Percentiles rank a stretch among this genome's conserved stretches.
These are phyloP conservation scores for Colletotrichum godetiae DNA, from an alignment of 2,329 filamentous ascomycete genomes.

Conservation along the genomic window DNA sequence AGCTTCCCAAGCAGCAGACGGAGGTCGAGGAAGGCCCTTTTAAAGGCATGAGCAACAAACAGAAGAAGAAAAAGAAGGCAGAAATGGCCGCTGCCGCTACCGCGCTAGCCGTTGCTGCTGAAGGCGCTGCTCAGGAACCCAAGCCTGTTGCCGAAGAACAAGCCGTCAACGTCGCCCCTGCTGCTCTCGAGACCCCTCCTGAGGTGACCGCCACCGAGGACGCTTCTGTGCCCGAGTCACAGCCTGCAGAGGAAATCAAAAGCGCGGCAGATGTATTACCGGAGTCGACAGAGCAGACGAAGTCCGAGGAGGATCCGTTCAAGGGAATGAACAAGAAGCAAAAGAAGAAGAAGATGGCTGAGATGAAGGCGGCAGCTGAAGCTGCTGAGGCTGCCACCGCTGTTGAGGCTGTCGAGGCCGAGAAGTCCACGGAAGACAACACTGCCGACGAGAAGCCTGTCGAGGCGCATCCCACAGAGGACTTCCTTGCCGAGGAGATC, in stretches of 20 bases:
- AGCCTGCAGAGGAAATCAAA: not conserved
- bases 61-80: not conserved
- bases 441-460: not conserved
- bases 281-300: not conserved
- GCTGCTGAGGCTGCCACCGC: not conserved
- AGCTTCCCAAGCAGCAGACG: not conserved
- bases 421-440: not conserved
- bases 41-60: not conserved
- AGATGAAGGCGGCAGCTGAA: not conserved
- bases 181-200: not conserved
- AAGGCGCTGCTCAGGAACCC: not conserved
- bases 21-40: not conserved
- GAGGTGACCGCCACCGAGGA: not conserved
- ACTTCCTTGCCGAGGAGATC: not conserved
- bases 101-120: not conserved
- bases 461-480: not conserved
- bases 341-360: slow-evolving; percentile 32
- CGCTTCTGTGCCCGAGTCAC: not conserved
- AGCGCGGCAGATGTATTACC: not conserved
- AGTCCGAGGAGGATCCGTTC: not conserved
- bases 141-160: not conserved
- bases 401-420: not conserved
- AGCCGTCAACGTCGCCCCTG: not conserved
- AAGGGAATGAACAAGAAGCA: slow-evolving; percentile 11
- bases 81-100: not conserved